These are phyloP conservation scores for Epichloe bromicola DNA, from an alignment of 2,329 filamentous ascomycete species.

Conservation along the genomic window DNA sequence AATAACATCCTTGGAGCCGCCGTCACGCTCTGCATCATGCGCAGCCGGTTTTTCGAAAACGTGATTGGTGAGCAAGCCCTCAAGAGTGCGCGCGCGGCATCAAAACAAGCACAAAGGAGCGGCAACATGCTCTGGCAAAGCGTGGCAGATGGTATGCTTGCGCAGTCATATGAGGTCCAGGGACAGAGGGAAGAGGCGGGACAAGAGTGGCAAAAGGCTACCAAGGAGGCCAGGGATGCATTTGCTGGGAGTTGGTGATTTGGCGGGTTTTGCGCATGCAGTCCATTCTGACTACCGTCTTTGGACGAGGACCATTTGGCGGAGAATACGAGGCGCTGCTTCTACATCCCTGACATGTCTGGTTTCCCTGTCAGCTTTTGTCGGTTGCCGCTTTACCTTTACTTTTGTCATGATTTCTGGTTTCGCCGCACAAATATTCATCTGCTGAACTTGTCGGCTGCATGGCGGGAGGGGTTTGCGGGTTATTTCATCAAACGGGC, in stretches of 20 bases:
- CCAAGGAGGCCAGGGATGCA: slow-evolving; percentile 28
- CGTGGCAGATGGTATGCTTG: slow-evolving; percentile 67
- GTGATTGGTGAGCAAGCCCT: slow-evolving; percentile 70
- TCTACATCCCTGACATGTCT: background rate
- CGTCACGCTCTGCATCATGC: slow-evolving; percentile 77
- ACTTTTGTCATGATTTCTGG: background rate
- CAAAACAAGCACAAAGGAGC: slow-evolving; percentile 53
- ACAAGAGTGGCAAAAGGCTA: slow-evolving; percentile 27
- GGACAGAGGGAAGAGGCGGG: slow-evolving; percentile 40
- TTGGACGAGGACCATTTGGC: background rate
- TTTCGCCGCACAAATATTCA: background rate
- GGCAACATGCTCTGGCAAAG: slow-evolving; percentile 67
- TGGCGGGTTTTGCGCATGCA: slow-evolving; percentile 3
- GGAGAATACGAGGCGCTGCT: background rate
- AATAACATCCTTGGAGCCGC: slow-evolving; percentile 70
- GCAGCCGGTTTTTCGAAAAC: slow-evolving; percentile 66
- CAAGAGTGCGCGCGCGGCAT: slow-evolving; percentile 60
- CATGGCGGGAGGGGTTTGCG: slow-evolving; percentile 1
- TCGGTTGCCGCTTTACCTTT: background rate
- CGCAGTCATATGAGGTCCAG: slow-evolving; percentile 60
- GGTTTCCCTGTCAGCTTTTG: background rate
- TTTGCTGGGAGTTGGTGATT: slow-evolving; percentile 22
- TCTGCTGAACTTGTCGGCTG: background rate
- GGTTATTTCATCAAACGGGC: background rate
- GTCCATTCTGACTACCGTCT: slow-evolving; percentile 10